Conservation (phyloP, 306 rosid species). For the Malus sieversii region DNA sequence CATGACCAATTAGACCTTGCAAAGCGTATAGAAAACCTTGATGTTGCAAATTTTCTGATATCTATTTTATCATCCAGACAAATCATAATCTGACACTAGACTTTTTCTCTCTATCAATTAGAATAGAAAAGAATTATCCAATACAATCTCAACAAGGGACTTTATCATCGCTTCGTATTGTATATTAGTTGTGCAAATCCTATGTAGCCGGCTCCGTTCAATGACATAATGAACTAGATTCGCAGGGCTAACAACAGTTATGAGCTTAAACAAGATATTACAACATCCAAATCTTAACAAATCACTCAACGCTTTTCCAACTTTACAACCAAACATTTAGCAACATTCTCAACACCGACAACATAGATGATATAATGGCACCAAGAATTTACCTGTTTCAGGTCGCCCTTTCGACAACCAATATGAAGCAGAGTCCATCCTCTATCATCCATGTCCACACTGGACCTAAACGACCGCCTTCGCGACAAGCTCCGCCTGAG, state of each 20-base stretch:
- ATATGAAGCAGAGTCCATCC: constrained; percentile 86
- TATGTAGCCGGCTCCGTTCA: background rate
- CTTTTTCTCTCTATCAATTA: background rate
- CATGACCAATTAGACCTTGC: background rate
- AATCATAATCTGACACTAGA: background rate
- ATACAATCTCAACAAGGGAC: background rate
- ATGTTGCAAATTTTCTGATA: background rate
- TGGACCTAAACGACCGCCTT: constrained; percentile 45
- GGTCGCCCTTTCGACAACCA: constrained; percentile 69
- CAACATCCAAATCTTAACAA: background rate
- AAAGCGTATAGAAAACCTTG: too few species aligned
- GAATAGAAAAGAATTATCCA: background rate
- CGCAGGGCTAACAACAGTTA: background rate
- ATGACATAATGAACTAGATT: background rate
- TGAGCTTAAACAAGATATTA: background rate
- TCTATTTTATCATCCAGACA: background rate
- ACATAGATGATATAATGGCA: background rate
- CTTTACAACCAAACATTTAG: background rate
- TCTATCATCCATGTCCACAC: constrained; percentile 61
- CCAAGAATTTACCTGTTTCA: constrained; percentile 39
- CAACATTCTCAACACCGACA: background rate
- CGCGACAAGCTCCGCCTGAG: constrained; percentile 45
- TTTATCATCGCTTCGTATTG: background rate
- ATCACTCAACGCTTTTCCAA: background rate
- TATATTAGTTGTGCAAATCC: background rate